Percentiles rank a stretch among this genome's conserved stretches.
Evolutionary conservation across 2,329 filamentous ascomycete genomes (phyloP).

Genomic region (Penicillium sp.): DNA sequence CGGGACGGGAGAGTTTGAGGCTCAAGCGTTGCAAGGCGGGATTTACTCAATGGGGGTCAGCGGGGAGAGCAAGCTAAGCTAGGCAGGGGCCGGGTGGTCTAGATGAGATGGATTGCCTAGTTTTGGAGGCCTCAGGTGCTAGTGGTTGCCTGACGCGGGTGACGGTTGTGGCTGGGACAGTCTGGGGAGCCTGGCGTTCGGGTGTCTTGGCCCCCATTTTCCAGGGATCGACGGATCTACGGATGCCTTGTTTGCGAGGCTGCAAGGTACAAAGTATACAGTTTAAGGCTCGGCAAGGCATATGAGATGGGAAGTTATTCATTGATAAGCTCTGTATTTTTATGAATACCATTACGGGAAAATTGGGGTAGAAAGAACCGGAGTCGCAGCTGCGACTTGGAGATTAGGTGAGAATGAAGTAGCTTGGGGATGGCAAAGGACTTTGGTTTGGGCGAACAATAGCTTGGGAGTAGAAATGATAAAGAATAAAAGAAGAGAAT

Average conservation of each 20-base stretch:
- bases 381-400: background rate
- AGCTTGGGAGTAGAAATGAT: constrained; percentile 10
- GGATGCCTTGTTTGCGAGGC: constrained; percentile 2
- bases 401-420: background rate
- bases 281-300: background rate
- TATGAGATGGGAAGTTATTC: background rate
- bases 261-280: background rate
- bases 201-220: constrained; percentile 4
- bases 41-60: background rate
- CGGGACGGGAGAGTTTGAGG: background rate
- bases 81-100: no score
- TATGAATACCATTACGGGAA: background rate
- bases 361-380: background rate
- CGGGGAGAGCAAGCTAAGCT: background rate
- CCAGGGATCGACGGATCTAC: background rate
- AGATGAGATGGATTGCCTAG: background rate
- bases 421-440: background rate
- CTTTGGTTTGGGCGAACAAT: background rate
- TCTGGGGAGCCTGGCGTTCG: background rate
- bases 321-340: background rate
- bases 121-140: constrained; percentile 5
- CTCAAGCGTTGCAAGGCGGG: background rate
- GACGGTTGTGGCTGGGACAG: background rate
- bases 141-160: background rate
- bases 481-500: constrained; percentile 10